A percentile compares a stretch with the other conserved stretches of the same genome.
Conservation (phyloP, 2,329 filamentous ascomycete genomes). For the Cercospora citrullina region DNA sequence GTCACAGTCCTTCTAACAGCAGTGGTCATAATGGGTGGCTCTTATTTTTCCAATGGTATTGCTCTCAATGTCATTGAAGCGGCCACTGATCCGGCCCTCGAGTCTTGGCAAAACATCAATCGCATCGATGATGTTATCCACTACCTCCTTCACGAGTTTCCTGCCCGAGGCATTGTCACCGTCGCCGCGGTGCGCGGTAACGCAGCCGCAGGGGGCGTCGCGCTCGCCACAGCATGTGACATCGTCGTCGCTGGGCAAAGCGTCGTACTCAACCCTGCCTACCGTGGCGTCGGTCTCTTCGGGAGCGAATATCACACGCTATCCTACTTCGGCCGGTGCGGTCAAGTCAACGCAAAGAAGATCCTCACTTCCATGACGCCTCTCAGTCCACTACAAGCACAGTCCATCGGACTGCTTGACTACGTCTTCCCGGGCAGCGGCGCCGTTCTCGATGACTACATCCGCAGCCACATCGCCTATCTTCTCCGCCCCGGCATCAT, state of each 20-base stretch:
- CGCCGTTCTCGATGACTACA: constrained; percentile 39
- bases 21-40: constrained; percentile 45
- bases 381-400: constrained; percentile 43
- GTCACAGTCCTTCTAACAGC: constrained; percentile 38
- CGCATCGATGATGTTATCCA: constrained; percentile 47
- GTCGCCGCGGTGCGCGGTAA: constrained; percentile 46
- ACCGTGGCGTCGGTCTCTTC: constrained; percentile 40
- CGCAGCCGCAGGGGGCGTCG: constrained; percentile 48
- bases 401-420: constrained; percentile 43
- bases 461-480: constrained; percentile 40
- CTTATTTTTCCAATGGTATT: constrained; percentile 49
- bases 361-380: constrained; percentile 44
- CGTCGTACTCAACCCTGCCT: constrained; percentile 47
- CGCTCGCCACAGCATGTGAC: constrained; percentile 43
- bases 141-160: constrained; percentile 43
- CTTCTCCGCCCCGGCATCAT: constrained; percentile 35
- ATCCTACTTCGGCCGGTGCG: constrained; percentile 44
- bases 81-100: constrained; percentile 40
- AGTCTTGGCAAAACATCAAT: constrained; percentile 50
- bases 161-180: constrained; percentile 40
- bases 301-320: constrained; percentile 49
- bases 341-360: constrained; percentile 34
- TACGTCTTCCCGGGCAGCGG: constrained; percentile 42
- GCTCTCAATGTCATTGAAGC: constrained; percentile 49
- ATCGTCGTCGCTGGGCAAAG: constrained; percentile 43